Evolutionary conservation across 495 filamentous ascomycete genomes (phyloP), one percentile per base, ranked within the genome.

Genomic region (Daldinia vernicosa): DNA sequence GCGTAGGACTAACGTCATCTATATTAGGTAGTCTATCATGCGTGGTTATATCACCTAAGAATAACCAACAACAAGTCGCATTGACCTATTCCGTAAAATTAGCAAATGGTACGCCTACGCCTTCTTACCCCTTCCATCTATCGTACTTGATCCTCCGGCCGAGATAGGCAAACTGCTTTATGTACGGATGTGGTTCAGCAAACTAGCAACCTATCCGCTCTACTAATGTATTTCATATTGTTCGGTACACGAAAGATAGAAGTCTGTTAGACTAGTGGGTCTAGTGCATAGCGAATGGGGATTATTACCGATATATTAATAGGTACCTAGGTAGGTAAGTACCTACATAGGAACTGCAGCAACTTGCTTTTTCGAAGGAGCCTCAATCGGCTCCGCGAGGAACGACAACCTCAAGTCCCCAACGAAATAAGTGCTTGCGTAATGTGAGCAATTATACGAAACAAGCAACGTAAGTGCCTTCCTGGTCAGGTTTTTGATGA

Each of bases 241-340:
- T 22, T 47, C 24, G 19, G 43, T 22, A 14, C 33, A 4, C 40
- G 32, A 35, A 43, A 14, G 9, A 43, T 32, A 28, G 35, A 26
- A 47, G 40, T 14, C 33, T 47, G 9, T 47, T 47, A 53, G 4
- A 17, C 1, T 40, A 45, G 53, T 65, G 66, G 70, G 62, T 66
- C 66, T 5, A 6, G 27, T 32, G 35, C 15, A 62, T 58, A 37
- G 28, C 70, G 66, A 72, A 69, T 73, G 63, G 70, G 66, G 70
- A 47, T 30, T 33, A 45, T 60, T 60, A 14, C 56, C 56, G 56
- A 43, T 15, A 27, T 60, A 1, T 35, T 35, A 35, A 14, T 3
- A 35, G 33, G 26, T 1, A 4, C 26, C 26, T 27, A 27, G 26
- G 33, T 5, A 35, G 3, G 12, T 35, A 19, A 33, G 35, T 24